Percentiles rank a stretch among this genome's conserved stretches.
Conservation (phyloP, 495 filamentous ascomycete species). For the Neurospora sp. region DNA sequence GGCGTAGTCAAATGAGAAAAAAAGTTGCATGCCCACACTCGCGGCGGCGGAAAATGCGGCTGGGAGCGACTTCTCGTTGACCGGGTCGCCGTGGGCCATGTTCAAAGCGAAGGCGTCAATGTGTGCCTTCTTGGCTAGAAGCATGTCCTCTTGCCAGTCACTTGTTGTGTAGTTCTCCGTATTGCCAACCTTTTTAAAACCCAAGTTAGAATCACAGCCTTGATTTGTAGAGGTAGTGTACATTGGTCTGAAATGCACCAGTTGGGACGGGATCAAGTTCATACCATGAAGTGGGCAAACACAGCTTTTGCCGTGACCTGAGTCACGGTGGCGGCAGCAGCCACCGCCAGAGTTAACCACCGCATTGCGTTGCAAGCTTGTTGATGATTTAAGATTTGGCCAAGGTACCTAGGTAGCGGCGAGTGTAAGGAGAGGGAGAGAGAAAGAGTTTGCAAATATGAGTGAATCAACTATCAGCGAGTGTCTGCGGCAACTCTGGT, state of each 20-base stretch:
- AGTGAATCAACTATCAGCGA: too few species aligned
- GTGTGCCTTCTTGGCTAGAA: background rate
- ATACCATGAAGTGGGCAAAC: background rate
- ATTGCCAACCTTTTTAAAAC: background rate
- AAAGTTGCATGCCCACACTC: constrained; percentile 4
- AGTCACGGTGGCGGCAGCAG: background rate
- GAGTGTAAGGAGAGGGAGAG: background rate
- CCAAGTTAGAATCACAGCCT: too few species aligned
- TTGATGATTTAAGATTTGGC: background rate
- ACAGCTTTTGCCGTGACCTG: background rate
- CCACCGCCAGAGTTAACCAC: background rate
- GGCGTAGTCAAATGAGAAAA: constrained; percentile 10
- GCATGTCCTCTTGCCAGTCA: background rate
- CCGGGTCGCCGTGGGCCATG: constrained; percentile 1
- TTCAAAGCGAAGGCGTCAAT: constrained; percentile 12
- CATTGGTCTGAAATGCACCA: background rate
- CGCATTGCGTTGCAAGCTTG: background rate
- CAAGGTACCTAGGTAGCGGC: background rate
- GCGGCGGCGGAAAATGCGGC: background rate
- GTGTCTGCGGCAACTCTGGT: too few species aligned
- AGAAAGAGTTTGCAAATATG: too few species aligned
- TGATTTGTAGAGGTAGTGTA: background rate
- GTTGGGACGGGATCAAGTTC: background rate
- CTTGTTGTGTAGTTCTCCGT: background rate
- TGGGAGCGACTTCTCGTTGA: background rate